Percentiles rank a stretch among this genome's conserved stretches.
These are phyloP conservation scores for Ustulina deusta DNA, from an alignment of 2,329 filamentous ascomycete genomes.

Conservation along the genomic window DNA sequence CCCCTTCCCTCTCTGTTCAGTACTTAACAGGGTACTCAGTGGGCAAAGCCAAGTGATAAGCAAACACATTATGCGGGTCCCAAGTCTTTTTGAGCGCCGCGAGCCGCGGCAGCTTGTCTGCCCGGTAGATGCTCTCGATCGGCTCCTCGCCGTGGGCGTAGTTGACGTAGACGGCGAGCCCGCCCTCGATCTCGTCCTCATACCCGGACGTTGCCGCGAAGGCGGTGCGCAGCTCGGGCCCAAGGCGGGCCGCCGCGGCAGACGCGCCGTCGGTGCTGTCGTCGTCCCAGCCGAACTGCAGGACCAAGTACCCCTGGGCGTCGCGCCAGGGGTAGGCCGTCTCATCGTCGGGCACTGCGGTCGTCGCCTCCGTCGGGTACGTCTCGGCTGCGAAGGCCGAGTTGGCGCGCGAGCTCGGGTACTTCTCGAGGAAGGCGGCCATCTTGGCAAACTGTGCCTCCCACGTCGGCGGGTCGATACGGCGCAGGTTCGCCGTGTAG, in stretches of 20 bases:
- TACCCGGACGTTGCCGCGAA: slow-evolving; percentile 6
- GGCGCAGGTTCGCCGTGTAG: slow-evolving; percentile 28
- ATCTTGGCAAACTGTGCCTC: slow-evolving; percentile 34
- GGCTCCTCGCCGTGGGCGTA: slow-evolving; percentile 31
- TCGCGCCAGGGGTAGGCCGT: slow-evolving; percentile 49
- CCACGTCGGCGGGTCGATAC: slow-evolving; percentile 24
- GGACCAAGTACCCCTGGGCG: slow-evolving; percentile 35
- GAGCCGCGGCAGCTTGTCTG: slow-evolving; percentile 30
- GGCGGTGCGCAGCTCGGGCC: slow-evolving; percentile 16
- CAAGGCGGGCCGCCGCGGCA: slow-evolving; percentile 13
- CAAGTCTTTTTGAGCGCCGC: slow-evolving; percentile 33
- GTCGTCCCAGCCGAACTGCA: slow-evolving; percentile 20
- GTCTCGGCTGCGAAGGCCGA: slow-evolving; percentile 33
- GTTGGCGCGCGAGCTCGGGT: slow-evolving; percentile 23
- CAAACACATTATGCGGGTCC: slow-evolving; percentile 35
- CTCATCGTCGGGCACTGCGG: slow-evolving; percentile 29
- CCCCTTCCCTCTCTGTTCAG: neutral
- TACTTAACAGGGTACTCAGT: neutral
- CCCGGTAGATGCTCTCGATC: slow-evolving; percentile 14
- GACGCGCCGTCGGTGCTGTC: slow-evolving; percentile 18
- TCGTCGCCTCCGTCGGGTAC: slow-evolving; percentile 36
- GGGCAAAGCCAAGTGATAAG: neutral
- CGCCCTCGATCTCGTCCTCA: neutral
- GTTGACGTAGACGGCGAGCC: slow-evolving; percentile 11
- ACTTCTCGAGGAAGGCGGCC: slow-evolving; percentile 29